A percentile compares a stretch with the other conserved stretches of the same genome.
Conservation (phyloP, 1,284 basidiomycete species). For the Sporisorium scitamineum region DNA sequence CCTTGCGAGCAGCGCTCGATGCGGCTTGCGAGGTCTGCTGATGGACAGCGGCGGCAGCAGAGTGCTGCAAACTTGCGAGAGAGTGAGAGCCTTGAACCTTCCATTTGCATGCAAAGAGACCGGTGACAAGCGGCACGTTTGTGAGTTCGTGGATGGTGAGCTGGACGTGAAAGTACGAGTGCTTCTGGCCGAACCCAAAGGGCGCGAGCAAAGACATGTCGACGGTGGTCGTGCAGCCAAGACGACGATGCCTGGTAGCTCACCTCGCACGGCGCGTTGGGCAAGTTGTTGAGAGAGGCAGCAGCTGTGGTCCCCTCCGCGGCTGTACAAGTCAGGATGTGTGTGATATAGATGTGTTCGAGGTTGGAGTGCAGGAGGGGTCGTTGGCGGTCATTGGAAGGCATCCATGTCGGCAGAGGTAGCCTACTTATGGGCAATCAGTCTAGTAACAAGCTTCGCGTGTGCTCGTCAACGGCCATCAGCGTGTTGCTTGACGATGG, state of each 20-base stretch:
- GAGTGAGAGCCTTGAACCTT: slow-evolving; percentile 76
- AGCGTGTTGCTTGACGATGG: not conserved
- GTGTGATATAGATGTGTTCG: not conserved
- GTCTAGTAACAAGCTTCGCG: not conserved
- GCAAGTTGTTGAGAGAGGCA: not conserved
- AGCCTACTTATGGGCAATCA: slow-evolving; percentile 1
- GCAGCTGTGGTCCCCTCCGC: too few species aligned
- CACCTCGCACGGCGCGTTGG: not conserved
- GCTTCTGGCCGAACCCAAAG: slow-evolving; percentile 72
- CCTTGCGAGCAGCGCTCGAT: slow-evolving; percentile 16
- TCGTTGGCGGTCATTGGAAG: slow-evolving; percentile 3
- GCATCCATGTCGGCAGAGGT: not conserved
- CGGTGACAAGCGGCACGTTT: slow-evolving; percentile 80
- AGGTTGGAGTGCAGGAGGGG: not conserved
- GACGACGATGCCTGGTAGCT: too few species aligned
- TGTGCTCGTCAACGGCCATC: not conserved
- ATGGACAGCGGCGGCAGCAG: slow-evolving; percentile 41
- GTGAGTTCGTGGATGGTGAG: slow-evolving; percentile 79
- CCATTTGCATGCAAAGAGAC: slow-evolving; percentile 81
- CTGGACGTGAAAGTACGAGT: slow-evolving; percentile 76
- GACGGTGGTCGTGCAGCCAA: not conserved
- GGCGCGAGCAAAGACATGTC: slow-evolving; percentile 60
- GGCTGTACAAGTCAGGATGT: not conserved
- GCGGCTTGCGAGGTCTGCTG: slow-evolving; percentile 28
- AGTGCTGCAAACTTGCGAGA: slow-evolving; percentile 44